Base-by-base conservation (phyloP, 2,329 filamentous ascomycete genomes). In the Chaetomiaceae sp. region DNA sequence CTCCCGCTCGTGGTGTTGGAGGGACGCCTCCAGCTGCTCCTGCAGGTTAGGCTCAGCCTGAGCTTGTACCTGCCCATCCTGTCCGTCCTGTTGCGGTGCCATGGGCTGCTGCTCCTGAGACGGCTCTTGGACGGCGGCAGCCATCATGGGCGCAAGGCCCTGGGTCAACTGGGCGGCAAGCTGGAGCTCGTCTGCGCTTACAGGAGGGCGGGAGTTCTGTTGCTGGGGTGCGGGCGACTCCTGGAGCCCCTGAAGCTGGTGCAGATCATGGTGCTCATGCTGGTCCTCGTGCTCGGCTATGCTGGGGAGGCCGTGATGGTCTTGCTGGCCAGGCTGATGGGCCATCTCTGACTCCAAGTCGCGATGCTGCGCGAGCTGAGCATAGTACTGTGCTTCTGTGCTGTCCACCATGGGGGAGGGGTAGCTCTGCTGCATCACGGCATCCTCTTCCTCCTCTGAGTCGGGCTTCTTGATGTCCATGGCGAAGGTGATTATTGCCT, bases 101-200 rank as follows among this genome's bases (percentile, higher is more conserved):
- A 42, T 43, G 3, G 23, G 25, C 16, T 49, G 53, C 42, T 51
- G 40, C 13, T 62, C 72, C 35, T 65, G 70, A 2, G 71, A 65
- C 51, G 76, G 56, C 10, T 46, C 52, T 35, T 58, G 55, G 6
- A 54, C 49, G 16, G 75, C 70, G 14, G 70, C 65, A n/a, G 72
- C 67, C 62, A 81, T 72, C 52, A 77, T 73, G 31, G 75, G 70
- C 12, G 76, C 74, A 14, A 82, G 67, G 38, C 73, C 77, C 53
- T 79, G 76, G 42, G 77, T 78, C 37, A 82, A 66, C 60, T 81
- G 79, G 9, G 79, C 78, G 13, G 78, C 78, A 34, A 82, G 68
- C 62, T 80, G 78, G 37, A 82, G 69, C 65, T 82, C 78, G 57
- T 79, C 77, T 5, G 73, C 70, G 51, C 74, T 79, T 31, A 73